Percentiles rank a stretch among this genome's conserved stretches.
These are phyloP conservation scores for Backusella parvicylindrica DNA, from an alignment of 192 early-diverging fungal species.

Conservation along the genomic window DNA sequence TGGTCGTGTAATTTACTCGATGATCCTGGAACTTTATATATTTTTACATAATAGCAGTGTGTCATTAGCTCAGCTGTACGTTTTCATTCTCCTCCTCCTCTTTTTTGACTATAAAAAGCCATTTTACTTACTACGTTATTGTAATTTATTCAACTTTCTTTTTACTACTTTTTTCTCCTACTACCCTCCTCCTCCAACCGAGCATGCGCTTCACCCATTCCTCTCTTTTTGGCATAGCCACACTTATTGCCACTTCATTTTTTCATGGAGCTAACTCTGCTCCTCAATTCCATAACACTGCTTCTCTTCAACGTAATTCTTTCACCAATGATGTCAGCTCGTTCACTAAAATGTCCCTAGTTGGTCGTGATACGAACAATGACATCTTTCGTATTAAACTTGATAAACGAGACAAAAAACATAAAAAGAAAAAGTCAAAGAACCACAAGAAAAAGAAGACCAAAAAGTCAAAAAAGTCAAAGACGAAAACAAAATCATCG, in stretches of 20 bases:
- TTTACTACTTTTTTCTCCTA: neutral
- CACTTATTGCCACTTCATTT: neutral
- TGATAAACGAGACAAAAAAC: neutral
- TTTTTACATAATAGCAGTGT: neutral
- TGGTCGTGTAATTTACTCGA: neutral
- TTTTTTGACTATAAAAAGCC: slow-evolving; percentile 1
- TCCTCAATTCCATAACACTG: neutral
- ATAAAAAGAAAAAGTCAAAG: neutral
- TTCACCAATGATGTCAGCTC: neutral
- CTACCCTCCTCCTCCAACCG: neutral
- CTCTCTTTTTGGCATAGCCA: neutral
- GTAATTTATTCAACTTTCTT: neutral
- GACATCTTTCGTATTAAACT: neutral
- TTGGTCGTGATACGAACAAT: neutral
- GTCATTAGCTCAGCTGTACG: neutral
- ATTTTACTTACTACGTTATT: neutral
- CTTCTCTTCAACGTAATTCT: neutral
- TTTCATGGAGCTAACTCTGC: neutral
- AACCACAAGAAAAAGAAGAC: neutral
- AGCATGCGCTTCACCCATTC: slow-evolving; percentile 5
- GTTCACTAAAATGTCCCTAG: slow-evolving; percentile 1
- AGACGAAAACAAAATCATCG: neutral
- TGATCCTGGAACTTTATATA: neutral
- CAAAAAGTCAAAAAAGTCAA: neutral
- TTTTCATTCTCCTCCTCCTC: neutral